Conservation (phyloP, 176 grass and related monocot genomes). For the Oryza longistaminata region DNA sequence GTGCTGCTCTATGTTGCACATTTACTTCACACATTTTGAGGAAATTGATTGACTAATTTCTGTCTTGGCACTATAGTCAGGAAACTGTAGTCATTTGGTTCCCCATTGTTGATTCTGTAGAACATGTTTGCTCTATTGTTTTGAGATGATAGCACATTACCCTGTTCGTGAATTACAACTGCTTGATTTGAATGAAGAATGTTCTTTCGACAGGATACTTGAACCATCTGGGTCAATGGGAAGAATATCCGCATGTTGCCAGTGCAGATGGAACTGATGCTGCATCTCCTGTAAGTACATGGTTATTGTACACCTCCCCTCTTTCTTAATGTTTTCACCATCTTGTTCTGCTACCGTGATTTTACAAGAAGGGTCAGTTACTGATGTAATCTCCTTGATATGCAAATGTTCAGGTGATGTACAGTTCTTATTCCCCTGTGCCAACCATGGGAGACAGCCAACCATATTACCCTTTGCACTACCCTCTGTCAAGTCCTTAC, state of each 20-base stretch:
- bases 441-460: conserved; percentile 43
- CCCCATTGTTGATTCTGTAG: background rate
- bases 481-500: conserved; percentile 40
- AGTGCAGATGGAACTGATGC: conserved; percentile 38
- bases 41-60: background rate
- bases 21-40: background rate
- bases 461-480: conserved; percentile 38
- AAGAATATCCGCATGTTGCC: conserved; percentile 45
- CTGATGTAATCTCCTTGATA: conserved; percentile 21
- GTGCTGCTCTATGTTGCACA: background rate
- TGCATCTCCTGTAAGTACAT: conserved; percentile 43
- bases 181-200: background rate
- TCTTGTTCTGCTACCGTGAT: conserved; percentile 19
- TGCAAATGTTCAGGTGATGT: conserved; percentile 41
- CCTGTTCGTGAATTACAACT: background rate
- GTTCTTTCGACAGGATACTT: conserved; percentile 41
- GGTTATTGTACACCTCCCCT: background rate
- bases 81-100: background rate
- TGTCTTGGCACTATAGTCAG: background rate
- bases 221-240: conserved; percentile 40
- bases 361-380: conserved; percentile 27
- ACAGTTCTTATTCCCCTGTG: conserved; percentile 42
- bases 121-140: background rate
- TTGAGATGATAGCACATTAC: background rate
- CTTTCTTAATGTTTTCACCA: background rate